Evolutionary conservation across 2,329 filamentous ascomycete genomes (phyloP), one percentile per base, ranked within the genome.

Genomic region (Colletotrichum graminicola): DNA sequence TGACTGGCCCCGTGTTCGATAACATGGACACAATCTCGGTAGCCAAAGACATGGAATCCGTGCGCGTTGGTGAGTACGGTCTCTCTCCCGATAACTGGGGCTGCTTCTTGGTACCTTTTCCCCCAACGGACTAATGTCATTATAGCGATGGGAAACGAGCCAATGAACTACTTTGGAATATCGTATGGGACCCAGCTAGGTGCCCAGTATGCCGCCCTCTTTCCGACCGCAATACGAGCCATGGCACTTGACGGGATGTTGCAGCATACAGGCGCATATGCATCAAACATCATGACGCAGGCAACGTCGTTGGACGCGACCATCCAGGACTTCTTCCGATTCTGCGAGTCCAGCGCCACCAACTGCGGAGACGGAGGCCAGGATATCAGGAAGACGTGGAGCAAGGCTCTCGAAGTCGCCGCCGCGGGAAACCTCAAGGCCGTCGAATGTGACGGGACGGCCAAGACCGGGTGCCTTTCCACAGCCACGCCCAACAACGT

Each of bases 231-330:
- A 6, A 59, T 71, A 3, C 43, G 68, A 39, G 68, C 68, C 18
- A 71, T 71, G 68, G 68, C 68, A 2, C 52, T 71, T 12, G 68
- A 71, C 39, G 68, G 68, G 21, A 68, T 71, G 41, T 23, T 71
- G 12, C 68, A 71, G 43, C 68, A 71, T 8, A 71, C 68, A 1
- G 68, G 68, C 7, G 47, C 68, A 1, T 71, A 57, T 7, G 68
- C 68, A 0, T 62, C 64, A 0, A 71, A 71, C 36, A 71, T 71
- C 29, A 59, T 71, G 64, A 71, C 68, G 18, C 68, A 71, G 52
- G 68, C 68, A 7, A 71, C 68, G 18, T 71, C 68, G 4, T 3
- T 71, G 29, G 68, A 71, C 16, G 64, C 68, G 7, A 71, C 68
- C n/a, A 71, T 71, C 2, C 68, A 71, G 7, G 68, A 34, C 4